Evolutionary conservation across 768 basidiomycete species (phyloP), one percentile per base, ranked within the genome.

Genomic region (Leucosporidium creatinivorum): DNA sequence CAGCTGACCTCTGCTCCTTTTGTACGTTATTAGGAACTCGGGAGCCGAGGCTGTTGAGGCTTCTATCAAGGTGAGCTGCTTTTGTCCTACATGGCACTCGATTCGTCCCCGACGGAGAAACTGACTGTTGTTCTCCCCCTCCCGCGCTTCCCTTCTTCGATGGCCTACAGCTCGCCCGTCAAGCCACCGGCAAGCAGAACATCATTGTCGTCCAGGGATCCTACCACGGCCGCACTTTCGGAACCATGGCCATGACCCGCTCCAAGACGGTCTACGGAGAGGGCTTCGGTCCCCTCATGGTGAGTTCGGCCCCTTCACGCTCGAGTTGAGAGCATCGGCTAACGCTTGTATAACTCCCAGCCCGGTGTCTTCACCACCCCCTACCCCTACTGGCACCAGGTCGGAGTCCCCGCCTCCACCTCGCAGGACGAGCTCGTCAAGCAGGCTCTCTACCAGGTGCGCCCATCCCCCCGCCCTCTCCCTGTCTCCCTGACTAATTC

Each of bases 201-300:
- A 84, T 98, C 67, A 91, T 98, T 62, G 81, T 84, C 67, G 90
- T 98, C 87, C 92, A 94, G 79, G 93, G 90, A 81, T 64, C 82
- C 13, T 97, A 89, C 79, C 94, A 98, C 76, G 93, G 93, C 8
- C 85, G 94, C 50, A 97, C 94, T 1, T 91, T 85, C 73, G 94
- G 92, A 28, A 87, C 92, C 0, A 92, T 93, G 87, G 89, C 89
- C 4, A 81, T 98, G 47, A 98, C 93, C n/a, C 86, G 84, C 75
- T 91, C 88, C 80, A 98, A 97, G 81, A 94, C 93, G 0, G 81
- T 91, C 56, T 97, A 97, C 77, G 87, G 86, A 30, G 84, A 87
- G 72, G 88, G 89, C 9, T 81, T 83, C 65, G 84, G 83, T 55
- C 91, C 93, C 4, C 80, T 92, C 65, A 92, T 97, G 90, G 91